These are phyloP conservation scores for Linum tenue DNA, from an alignment of 345 rosid genomes.

Conservation along the genomic window DNA sequence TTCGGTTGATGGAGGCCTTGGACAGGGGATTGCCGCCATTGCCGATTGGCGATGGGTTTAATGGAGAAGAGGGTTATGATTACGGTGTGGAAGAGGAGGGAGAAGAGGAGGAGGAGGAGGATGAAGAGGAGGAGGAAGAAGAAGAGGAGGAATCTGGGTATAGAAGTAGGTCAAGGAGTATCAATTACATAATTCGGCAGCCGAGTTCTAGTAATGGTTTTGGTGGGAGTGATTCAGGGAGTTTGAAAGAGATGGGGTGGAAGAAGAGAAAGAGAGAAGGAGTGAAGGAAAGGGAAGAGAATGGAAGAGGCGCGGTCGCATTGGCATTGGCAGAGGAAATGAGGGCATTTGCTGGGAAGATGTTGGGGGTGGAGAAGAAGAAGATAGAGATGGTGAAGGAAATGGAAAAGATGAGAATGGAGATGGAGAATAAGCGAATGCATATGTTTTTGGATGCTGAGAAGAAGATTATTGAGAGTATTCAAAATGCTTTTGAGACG, in stretches of 20 bases:
- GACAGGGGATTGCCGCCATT: slow-evolving; percentile 40
- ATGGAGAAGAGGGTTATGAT: not conserved
- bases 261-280: slow-evolving; percentile 3
- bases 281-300: not conserved
- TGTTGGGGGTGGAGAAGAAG: slow-evolving; percentile 49
- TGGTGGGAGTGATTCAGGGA: slow-evolving; percentile 25
- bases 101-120: slow-evolving; percentile 11
- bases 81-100: slow-evolving; percentile 12
- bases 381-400: slow-evolving; percentile 62
- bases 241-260: slow-evolving; percentile 15
- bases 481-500: slow-evolving; percentile 25
- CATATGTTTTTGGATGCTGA: slow-evolving; percentile 49
- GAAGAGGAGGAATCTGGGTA: slow-evolving; percentile 28
- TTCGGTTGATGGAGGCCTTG: slow-evolving; percentile 58
- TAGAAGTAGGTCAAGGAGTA: slow-evolving; percentile 44
- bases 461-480: slow-evolving; percentile 41
- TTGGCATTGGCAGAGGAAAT: slow-evolving; percentile 46
- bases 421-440: slow-evolving; percentile 58
- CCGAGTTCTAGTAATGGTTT: slow-evolving; percentile 46
- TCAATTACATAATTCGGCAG: slow-evolving; percentile 47
- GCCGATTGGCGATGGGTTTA: slow-evolving; percentile 39
- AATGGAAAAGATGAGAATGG: slow-evolving; percentile 43
- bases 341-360: slow-evolving; percentile 46
- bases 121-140: slow-evolving; percentile 25
- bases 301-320: slow-evolving; percentile 18